Evolutionary conservation across 345 rosid species (phyloP), one percentile per base, ranked within the genome.

Genomic region (Angophora floribunda): DNA sequence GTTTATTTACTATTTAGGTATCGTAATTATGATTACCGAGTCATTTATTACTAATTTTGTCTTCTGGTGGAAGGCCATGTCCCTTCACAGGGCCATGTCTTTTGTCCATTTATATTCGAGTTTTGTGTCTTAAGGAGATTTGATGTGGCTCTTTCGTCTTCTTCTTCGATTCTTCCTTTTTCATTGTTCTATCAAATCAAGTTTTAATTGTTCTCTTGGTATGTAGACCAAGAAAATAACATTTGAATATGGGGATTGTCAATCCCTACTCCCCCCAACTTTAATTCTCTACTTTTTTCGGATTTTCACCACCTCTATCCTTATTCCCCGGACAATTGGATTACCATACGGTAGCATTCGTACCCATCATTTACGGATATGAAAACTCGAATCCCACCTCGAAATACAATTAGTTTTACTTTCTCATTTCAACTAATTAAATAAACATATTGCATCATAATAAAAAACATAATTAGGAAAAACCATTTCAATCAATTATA

Each of bases 401-500:
- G 1, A 67, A 32, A 32, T 15, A 32, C 45, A 12, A 17, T 67
- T 67, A 8, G 6, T 16, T 67, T 32, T 67, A 67, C 45, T 32
- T 65, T 67, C 80, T 67, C 22, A 1, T 67, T 67, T 4, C 80
- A 67, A 67, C 9, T 67, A 67, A 67, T 67, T 32, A 41, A 67
- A 67, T 67, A 32, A 32, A 67, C 45, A 67, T 67, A 67, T 32
- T 16, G 1, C 1, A 45, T 67, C 45, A 30, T 16, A 15, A 16
- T 0, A 67, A 67, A 67, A 7, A 32, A 30, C 45, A 67, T 32
- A 16, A 67, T 32, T 67, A 67, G 80, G 19, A 5, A 67, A 67
- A 67, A 8, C 0, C 0, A 0, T 32, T 17, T 17, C 12, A 16
- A 32, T 16, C 5, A 67, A 0, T 16, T 36, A 5, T 1, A 16